These are phyloP conservation scores for Aegilops longissima DNA, from an alignment of 176 grass and related monocot genomes.

Conservation along the genomic window DNA sequence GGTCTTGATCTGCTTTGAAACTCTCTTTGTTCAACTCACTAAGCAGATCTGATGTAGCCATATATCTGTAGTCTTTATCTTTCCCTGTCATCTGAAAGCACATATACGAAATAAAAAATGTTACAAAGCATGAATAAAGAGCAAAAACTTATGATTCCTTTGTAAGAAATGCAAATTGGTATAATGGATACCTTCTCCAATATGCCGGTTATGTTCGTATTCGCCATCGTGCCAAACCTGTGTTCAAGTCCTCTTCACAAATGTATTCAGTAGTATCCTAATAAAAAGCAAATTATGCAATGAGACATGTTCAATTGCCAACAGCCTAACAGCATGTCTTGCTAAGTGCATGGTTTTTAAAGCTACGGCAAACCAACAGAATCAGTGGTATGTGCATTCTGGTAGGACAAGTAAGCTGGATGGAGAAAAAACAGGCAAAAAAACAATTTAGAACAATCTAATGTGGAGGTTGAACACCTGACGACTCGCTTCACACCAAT, in stretches of 20 bases:
- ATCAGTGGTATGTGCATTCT: background rate
- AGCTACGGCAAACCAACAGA: background rate
- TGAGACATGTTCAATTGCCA: background rate
- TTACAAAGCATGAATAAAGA: background rate
- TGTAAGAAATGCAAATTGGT: background rate
- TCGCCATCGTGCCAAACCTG: background rate
- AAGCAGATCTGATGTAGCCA: background rate
- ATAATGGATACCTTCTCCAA: constrained; percentile 8
- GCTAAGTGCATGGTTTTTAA: background rate
- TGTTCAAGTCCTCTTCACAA: background rate
- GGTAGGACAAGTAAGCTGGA: background rate
- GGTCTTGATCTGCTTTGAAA: background rate
- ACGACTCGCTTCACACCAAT: background rate
- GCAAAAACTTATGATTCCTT: background rate
- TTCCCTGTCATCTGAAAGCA: background rate
- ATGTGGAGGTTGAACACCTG: background rate
- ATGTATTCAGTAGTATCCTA: background rate
- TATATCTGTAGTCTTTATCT: constrained; percentile 9
- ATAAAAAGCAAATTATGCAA: background rate
- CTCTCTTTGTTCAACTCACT: background rate
- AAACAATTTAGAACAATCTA: background rate
- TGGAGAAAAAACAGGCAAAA: background rate
- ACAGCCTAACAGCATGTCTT: background rate
- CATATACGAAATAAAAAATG: background rate
- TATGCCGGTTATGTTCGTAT: background rate